Base-by-base conservation (phyloP, 2,329 filamentous ascomycete species). In the Arthrobotrys musiformis region DNA sequence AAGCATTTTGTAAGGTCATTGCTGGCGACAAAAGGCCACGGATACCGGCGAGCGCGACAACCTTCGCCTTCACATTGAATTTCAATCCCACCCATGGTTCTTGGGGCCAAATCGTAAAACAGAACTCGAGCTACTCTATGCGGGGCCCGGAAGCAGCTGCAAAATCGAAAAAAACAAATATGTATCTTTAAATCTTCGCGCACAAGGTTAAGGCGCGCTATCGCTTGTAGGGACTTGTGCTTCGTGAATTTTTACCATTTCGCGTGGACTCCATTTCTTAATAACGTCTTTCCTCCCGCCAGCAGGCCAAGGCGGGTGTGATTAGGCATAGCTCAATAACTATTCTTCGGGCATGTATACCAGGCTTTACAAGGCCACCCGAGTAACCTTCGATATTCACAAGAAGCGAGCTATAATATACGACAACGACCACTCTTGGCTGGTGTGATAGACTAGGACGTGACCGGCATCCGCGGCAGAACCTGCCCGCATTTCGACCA, bases 271-370 rank as follows among this genome's bases (percentile, higher is more conserved):
- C 58, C 60, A 48, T 72, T 46, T 9, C 37, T 19, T 40, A 15
- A 48, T 52, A 35, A 37, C 7, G 24, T 8, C 13, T 58, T 22
- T 64, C 44, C 60, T 64, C 17, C 9, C 46, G 26, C 13, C 6
- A 64, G 58, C 24, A 58, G 33, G 30, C 22, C 30, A 70, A 70
- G 28, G 42, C 54, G 17, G 19, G 8, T 19, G 24, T 48, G 46
- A 58, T 58, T 35, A 13, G n/a, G 56, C 19, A 26, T 30, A 40
- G 19, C 19, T 44, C 58, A 37, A 19, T 1, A 46, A 22, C 19
- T 33, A 63, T 70, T 26, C 67, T 70, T 70, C 44, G 48, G 68
- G 68, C 33, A 72, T 72, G 68, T 64, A 46, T 58, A 72, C 44
- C 58, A 72, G 37, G 2, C 17, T 46, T 44, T 72, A 72, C 68